phyloP scores from a whole-genome alignment of 257 asterid species.

The Plantago elongata region DNA sequence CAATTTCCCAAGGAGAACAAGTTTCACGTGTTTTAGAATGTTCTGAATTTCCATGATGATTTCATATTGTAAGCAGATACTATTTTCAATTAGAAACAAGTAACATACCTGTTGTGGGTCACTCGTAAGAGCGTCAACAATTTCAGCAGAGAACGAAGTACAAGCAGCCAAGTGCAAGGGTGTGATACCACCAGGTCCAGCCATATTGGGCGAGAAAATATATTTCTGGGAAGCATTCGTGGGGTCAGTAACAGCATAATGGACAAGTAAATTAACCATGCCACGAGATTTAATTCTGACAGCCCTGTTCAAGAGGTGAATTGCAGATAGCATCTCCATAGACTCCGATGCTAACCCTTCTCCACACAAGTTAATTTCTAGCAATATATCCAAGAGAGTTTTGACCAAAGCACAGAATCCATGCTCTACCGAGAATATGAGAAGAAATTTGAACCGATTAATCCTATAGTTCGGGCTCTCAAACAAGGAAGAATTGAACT shows the following conservation, averaged over 20 bases:
- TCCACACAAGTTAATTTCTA: constrained; percentile 51
- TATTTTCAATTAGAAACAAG: neutral
- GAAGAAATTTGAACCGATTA: constrained; percentile 62
- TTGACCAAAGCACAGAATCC: constrained; percentile 66
- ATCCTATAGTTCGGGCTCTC: constrained; percentile 49
- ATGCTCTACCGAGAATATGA: constrained; percentile 68
- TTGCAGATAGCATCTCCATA: constrained; percentile 65
- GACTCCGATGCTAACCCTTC: constrained; percentile 47
- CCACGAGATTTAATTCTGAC: constrained; percentile 54
- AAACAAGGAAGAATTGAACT: constrained; percentile 39
- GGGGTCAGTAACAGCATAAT: constrained; percentile 37
- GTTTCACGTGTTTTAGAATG: neutral
- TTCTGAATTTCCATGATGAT: too few relatives aligned
- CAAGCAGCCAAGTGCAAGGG: constrained; percentile 87
- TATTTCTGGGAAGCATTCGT: constrained; percentile 33
- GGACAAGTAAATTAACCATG: constrained; percentile 58
- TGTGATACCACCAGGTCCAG: constrained; percentile 86
- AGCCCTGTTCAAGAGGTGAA: constrained; percentile 76
- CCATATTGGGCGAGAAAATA: constrained; percentile 54
- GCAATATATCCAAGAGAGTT: constrained; percentile 61
- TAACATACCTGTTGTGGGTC: constrained; percentile 70
- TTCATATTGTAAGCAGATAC: neutral
- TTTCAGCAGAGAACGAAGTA: constrained; percentile 44
- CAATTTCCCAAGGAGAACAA: neutral
- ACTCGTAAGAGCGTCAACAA: constrained; percentile 67